A percentile compares a stretch with the other conserved stretches of the same genome.
Evolutionary conservation across 2,329 filamentous ascomycete genomes (phyloP).

Genomic region (Diaporthe ilicicola): DNA sequence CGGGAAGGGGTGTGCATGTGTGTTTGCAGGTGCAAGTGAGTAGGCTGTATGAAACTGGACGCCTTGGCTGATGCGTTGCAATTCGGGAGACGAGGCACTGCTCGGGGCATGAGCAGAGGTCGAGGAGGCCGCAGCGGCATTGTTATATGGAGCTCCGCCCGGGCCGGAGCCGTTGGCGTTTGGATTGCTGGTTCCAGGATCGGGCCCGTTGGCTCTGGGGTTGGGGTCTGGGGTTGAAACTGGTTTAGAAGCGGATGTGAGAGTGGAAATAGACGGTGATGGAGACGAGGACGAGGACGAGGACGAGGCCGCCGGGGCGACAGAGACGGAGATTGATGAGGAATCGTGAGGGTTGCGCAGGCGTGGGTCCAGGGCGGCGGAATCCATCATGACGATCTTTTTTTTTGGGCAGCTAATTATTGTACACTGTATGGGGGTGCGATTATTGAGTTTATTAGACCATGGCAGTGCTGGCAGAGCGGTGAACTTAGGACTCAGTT

Average conservation of each 20-base stretch:
- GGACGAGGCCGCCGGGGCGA: not conserved
- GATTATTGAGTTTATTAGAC: not conserved
- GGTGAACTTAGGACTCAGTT: not conserved
- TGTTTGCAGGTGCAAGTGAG: not conserved
- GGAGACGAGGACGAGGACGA: conserved; percentile 16
- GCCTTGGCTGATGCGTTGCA: conserved; percentile 14
- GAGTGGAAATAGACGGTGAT: conserved; percentile 4
- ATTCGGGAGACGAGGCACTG: conserved; percentile 26
- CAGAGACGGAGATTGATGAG: conserved; percentile 27
- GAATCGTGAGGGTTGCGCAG: conserved; percentile 29
- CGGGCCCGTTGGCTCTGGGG: conserved; percentile 8
- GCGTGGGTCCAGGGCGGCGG: conserved; percentile 32
- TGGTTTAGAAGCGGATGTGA: not conserved
- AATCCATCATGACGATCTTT: conserved; percentile 27
- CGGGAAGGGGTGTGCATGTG: conserved; percentile 26
- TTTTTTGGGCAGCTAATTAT: conserved; percentile 4
- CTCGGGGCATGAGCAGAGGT: conserved; percentile 21
- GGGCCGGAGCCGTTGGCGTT: conserved; percentile 13
- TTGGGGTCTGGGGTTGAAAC: not conserved
- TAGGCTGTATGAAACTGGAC: not conserved
- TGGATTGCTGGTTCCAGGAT: not conserved
- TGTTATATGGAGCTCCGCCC: not conserved
- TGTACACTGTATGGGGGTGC: not conserved
- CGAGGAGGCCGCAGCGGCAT: not conserved
- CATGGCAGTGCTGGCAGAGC: not conserved